phyloP scores from a whole-genome alignment of 176 grass and related monocot genomes.

The Eremochloa ophiuroides region DNA sequence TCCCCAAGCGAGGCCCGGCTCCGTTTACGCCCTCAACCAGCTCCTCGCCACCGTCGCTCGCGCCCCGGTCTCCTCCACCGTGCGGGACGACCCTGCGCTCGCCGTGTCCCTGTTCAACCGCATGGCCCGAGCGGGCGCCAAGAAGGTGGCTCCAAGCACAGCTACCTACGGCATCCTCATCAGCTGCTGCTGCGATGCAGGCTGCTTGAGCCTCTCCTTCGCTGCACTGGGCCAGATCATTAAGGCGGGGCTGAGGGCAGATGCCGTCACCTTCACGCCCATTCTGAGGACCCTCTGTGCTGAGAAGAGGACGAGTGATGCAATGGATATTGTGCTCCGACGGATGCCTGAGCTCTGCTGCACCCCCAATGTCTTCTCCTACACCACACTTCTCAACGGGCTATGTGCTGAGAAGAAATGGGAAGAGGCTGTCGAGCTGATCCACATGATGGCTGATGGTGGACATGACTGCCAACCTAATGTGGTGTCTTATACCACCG shows the following conservation, averaged over 20 bases:
- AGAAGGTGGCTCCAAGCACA: background rate
- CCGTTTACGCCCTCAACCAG: too few relatives aligned
- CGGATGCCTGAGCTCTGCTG: constrained; percentile 25
- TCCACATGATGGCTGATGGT: background rate
- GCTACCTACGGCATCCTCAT: constrained; percentile 18
- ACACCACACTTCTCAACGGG: background rate
- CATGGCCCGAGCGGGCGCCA: background rate
- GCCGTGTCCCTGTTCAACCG: constrained; percentile 21
- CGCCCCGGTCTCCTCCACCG: too few relatives aligned
- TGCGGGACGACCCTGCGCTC: background rate
- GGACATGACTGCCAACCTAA: background rate
- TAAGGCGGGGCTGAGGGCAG: background rate
- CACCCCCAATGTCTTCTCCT: background rate
- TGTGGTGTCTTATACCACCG: background rate
- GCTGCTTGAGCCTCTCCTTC: constrained; percentile 4
- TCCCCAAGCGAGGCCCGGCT: background rate
- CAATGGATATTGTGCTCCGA: background rate
- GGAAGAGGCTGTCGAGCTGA: too few relatives aligned
- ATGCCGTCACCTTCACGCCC: background rate
- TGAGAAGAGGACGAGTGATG: too few relatives aligned
- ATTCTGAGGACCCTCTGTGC: constrained; percentile 27
- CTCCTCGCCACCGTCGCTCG: too few relatives aligned
- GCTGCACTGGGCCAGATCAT: background rate
- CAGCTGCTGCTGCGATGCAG: background rate
- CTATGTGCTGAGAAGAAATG: background rate